Evolutionary conservation across 2,329 filamentous ascomycete genomes (phyloP), one percentile per base, ranked within the genome.

Genomic region (Fusarium sp.): DNA sequence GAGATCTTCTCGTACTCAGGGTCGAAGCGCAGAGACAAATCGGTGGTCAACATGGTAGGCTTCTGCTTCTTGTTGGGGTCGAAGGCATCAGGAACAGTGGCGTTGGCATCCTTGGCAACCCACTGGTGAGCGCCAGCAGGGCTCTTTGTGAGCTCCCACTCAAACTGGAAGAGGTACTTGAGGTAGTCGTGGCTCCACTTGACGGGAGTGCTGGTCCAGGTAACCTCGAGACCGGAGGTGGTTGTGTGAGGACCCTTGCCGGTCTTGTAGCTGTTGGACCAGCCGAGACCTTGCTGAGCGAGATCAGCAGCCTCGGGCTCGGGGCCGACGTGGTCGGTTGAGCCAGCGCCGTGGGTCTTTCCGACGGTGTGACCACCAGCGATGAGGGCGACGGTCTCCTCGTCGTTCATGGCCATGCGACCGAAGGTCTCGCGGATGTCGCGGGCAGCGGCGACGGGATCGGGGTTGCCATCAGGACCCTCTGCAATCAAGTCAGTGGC

Each of bases 341-440:
- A 63, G 20, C 69, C 72, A 18, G 74, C 76, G 22, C 93, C 93
- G 83, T 95, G 93, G 1, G 92, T 93, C 89, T 95, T 95, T 78
- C 93, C 93, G 76, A 95, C 94, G n/a, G 90, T 87, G 86, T 95
- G 93, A 34, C 93, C 93, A 78, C 93, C 93, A 45, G 91, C 91
- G 79, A 95, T 95, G 48, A 95, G 84, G 11, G 93, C 93, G 56
- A 93, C 93, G 0, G 93, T 95, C 86, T 95, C 93, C 82, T 93
- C 90, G 79, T 94, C 92, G 80, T 93, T 90, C 93, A 95, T 95
- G 72, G 90, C 93, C 93, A 95, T 95, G 81, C 92, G 92, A 75
- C 87, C 87, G 77, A 95, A 95, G 36, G 93, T 94, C 66, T 86
- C 88, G 74, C 92, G 92, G 79, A 95, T 95, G 78, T 95, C 93